Evolutionary conservation across 805 yeast genomes (phyloP), one percentile per base, ranked within the genome.

Genomic region (Lipomyces sp.): DNA sequence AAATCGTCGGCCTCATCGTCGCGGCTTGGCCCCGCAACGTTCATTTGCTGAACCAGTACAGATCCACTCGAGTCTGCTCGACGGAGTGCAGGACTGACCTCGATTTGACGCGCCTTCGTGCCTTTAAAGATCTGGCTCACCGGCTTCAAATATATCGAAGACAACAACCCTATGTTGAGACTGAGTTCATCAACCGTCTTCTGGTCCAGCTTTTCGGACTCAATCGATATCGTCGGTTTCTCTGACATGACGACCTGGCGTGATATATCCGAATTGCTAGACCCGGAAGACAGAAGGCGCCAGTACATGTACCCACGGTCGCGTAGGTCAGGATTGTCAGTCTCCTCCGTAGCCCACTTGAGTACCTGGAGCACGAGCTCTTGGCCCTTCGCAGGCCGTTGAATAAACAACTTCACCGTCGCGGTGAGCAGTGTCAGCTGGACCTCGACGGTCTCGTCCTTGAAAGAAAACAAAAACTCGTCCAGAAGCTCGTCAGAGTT

Each of bases 221-320:
- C 83, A 0, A 80, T 71, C 18, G 81, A 74, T 5, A 90, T 84
- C 1, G 75, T 68, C 0, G 95, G 95, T 19, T 80, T 50, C 2
- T 72, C 70, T 13, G 81, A 79, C 57, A 81, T 74, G 11, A 89
- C 74, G n/a, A 90, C 74, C 21, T 73, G 74, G 45, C 70, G 67
- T 2, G 80, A 71, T 2, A 73, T 69, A 18, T 72, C 72, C 4
- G 69, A 68, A 36, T 65, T 68, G 5, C 65, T 70, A 33, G 73
- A 73, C 42, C 71, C 73, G 5, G 74, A 54, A 1, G 93, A 79
- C 5, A 90, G 68, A 26, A 90, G 68, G 50, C 95, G 74, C 93
- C 95, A 84, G 69, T 91, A 90, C 69, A 87, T 81, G 62, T 74
- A 83, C 0, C 91, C 96, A 35, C 96, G 70, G 58, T 87, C 95